These are phyloP conservation scores for Inga leiocalycina DNA, from an alignment of 306 rosid genomes.

Conservation along the genomic window DNA sequence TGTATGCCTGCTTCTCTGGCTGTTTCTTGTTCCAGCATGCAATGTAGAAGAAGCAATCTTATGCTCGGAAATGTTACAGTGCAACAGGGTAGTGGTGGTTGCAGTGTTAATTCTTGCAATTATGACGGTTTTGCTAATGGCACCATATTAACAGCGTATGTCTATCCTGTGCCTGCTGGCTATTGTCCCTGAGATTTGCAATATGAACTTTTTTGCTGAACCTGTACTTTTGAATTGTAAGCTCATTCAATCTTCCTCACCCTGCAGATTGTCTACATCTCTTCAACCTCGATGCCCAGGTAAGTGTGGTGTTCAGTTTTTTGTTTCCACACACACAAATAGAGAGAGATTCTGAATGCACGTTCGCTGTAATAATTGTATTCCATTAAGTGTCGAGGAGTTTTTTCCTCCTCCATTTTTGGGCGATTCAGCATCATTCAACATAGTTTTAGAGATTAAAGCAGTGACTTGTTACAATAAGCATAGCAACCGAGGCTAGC, in stretches of 20 bases:
- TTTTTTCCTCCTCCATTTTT: neutral
- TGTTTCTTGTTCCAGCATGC: conserved; percentile 99
- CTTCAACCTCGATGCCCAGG: conserved; percentile 99
- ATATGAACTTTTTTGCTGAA: neutral
- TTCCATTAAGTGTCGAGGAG: neutral
- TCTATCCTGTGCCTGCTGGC: neutral
- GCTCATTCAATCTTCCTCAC: conserved; percentile 27
- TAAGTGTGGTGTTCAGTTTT: conserved; percentile 27
- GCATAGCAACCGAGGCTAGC: neutral
- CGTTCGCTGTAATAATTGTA: neutral
- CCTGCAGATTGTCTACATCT: conserved; percentile 70
- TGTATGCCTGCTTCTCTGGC: conserved; percentile 97
- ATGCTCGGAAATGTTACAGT: conserved; percentile 83
- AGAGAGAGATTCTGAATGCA: conserved; percentile 10
- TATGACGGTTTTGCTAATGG: conserved; percentile 86
- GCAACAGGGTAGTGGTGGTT: conserved; percentile 78
- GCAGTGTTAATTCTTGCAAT: conserved; percentile 83
- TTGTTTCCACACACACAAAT: neutral
- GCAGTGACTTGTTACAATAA: neutral
- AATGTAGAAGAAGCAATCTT: conserved; percentile 81
- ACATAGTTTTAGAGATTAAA: neutral
- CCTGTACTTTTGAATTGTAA: neutral
- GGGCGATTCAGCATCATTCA: neutral
- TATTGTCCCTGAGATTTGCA: conserved; percentile 23
- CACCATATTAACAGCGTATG: conserved; percentile 75